phyloP scores from a whole-genome alignment of 192 early-diverging fungal species.

The Anaeromyces robustus region DNA sequence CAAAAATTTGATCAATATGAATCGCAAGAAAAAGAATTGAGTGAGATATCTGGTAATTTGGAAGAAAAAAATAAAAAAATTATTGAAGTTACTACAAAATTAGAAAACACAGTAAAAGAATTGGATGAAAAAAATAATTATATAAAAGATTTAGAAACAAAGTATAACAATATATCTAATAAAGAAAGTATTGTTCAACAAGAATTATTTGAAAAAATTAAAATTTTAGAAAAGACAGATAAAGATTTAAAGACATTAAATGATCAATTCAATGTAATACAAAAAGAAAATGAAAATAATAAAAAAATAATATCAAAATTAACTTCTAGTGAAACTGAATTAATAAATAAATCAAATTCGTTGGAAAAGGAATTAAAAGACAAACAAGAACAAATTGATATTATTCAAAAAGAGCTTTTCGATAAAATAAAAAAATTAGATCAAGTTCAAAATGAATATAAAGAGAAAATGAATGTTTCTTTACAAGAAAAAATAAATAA shows the following conservation, averaged over 20 bases:
- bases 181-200: neutral
- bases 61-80: neutral
- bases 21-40: neutral
- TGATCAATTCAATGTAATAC: neutral
- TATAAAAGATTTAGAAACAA: neutral
- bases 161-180: neutral
- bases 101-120: neutral
- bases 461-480: neutral
- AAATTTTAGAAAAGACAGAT: neutral
- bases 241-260: neutral
- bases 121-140: neutral
- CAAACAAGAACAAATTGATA: neutral
- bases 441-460: neutral
- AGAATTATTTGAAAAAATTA: neutral
- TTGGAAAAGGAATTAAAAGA: neutral
- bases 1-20: neutral
- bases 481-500: neutral
- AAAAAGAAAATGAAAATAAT: neutral
- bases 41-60: neutral
- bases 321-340: neutral
- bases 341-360: neutral
- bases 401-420: neutral
- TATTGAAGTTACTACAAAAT: neutral
- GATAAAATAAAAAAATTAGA: neutral
- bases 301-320: neutral